Evolutionary conservation across 805 yeast genomes (phyloP).

Genomic region (Teunomyces tritomae): DNA sequence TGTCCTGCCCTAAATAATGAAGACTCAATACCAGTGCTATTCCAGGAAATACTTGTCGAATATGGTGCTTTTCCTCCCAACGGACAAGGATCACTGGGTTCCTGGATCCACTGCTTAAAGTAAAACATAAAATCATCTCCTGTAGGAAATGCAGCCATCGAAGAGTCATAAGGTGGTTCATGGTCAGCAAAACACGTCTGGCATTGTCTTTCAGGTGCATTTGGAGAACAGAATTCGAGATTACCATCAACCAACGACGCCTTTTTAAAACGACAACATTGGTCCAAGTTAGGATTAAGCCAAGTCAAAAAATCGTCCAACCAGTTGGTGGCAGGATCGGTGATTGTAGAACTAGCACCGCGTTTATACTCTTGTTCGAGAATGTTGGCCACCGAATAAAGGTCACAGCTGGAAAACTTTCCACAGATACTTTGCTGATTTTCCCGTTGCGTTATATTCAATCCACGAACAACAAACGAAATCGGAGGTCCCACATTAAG

Average conservation of each 20-base stretch:
- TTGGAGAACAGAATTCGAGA: conserved; percentile 61
- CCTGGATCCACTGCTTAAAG: conserved; percentile 79
- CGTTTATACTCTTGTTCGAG: conserved; percentile 82
- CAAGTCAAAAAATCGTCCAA: conserved; percentile 85
- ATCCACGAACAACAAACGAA: conserved; percentile 72
- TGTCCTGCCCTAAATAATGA: conserved; percentile 82
- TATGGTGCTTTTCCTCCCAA: conserved; percentile 95
- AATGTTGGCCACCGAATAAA: conserved; percentile 73
- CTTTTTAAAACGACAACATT: conserved; percentile 77
- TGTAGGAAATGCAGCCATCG: conserved; percentile 83
- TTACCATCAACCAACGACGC: conserved; percentile 25
- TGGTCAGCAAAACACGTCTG: conserved; percentile 65
- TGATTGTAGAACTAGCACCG: conserved; percentile 58
- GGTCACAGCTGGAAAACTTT: conserved; percentile 78
- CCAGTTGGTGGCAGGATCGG: conserved; percentile 90
- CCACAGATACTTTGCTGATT: conserved; percentile 83
- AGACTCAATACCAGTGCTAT: conserved; percentile 44
- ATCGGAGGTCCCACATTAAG: conserved; percentile 90
- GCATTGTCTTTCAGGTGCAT: conserved; percentile 68
- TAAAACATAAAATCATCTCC: conserved; percentile 65
- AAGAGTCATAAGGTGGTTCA: conserved; percentile 60
- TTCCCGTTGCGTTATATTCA: conserved; percentile 57
- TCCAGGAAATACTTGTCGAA: conserved; percentile 51
- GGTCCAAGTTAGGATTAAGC: conserved; percentile 81
- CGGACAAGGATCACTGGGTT: conserved; percentile 87